These are phyloP conservation scores for Talaromyces amestolkiae DNA, from an alignment of 2,329 filamentous ascomycete genomes.

Conservation along the genomic window DNA sequence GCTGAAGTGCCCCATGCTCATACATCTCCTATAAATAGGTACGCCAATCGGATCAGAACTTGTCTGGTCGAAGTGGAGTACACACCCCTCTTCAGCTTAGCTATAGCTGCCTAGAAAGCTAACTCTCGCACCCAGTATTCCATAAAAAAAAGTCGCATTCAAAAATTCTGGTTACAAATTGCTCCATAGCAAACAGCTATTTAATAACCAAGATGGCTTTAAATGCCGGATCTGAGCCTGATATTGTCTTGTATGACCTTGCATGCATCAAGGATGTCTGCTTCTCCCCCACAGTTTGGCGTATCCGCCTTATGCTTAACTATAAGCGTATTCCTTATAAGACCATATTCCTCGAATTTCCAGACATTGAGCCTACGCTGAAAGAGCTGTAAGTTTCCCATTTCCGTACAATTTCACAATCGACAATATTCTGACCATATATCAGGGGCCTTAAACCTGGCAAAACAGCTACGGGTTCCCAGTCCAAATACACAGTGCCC, in stretches of 20 bases:
- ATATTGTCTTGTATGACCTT: conserved; percentile 44
- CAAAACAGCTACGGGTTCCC: conserved; percentile 18
- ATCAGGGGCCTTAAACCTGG: conserved; percentile 24
- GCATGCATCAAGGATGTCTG: conserved; percentile 41
- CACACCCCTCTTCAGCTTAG: not conserved
- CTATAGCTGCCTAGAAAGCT: not conserved
- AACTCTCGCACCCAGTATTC: no score
- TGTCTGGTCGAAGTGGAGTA: not conserved
- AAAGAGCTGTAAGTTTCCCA: conserved; percentile 37
- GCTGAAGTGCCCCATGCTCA: no score
- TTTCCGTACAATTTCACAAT: conserved; percentile 18
- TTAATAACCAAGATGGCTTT: not conserved
- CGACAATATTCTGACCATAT: not conserved
- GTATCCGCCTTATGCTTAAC: conserved; percentile 46
- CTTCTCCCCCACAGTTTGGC: conserved; percentile 46
- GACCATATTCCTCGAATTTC: conserved; percentile 45
- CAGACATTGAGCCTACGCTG: conserved; percentile 45
- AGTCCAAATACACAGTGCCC: conserved; percentile 42
- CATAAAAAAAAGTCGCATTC: no score
- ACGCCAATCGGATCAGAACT: not conserved
- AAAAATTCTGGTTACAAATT: no score
- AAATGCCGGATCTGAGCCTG: conserved; percentile 23
- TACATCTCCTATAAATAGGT: not conserved
- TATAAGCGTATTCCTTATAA: conserved; percentile 44
- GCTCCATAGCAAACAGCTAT: no score